Base-by-base conservation (phyloP, 2,329 filamentous ascomycete genomes). In the Hypoxylon sp. region DNA sequence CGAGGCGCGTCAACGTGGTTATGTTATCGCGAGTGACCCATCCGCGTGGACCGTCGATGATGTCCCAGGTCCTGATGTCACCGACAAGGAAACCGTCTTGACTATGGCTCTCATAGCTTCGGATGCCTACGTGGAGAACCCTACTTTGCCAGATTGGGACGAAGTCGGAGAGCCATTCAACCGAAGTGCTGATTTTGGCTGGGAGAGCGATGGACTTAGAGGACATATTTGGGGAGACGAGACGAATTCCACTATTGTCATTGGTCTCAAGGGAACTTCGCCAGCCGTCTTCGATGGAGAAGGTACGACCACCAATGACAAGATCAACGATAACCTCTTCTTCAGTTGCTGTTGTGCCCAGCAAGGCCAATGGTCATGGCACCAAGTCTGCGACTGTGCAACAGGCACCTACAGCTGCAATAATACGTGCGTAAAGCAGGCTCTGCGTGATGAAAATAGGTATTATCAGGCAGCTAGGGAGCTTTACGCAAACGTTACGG, bases 341-440 rank as follows among this genome's bases (percentile, higher is more conserved):
- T 97, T 97, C 81, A 97, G 94, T 75, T 99, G 96, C 80, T 99
- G 96, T 79, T 99, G 96, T 79, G 96, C 89, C 3, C 93, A 97
- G 79, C 94, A 96, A 72, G 93, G 94, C 0, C 93, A 93, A 69
- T 93, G 90, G 80, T 88, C 93, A 14, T 97, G 93, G 90, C 90
- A 92, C 65, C 91, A 96, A 76, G 93, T 97, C 59, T 99, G 96
- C 79, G 91, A 97, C 77, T 99, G 96, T 77, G 93, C 93, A 67
- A 92, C 91, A 1, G 87, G 89, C 9, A 93, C 93, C 0, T 98
- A 93, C 75, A 90, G 90, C 12, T 97, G 94, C 83, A 97, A 98
- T 81, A 90, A 93, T 71, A 97, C 94, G 0, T 99, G 96, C 75
- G 88, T 99, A 3, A 84, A 87, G 50, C 83, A 89, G 69, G 90